Evolutionary conservation across 1,284 basidiomycete genomes (phyloP), one percentile per base, ranked within the genome.

Genomic region (Paramarasmius palmivorus): DNA sequence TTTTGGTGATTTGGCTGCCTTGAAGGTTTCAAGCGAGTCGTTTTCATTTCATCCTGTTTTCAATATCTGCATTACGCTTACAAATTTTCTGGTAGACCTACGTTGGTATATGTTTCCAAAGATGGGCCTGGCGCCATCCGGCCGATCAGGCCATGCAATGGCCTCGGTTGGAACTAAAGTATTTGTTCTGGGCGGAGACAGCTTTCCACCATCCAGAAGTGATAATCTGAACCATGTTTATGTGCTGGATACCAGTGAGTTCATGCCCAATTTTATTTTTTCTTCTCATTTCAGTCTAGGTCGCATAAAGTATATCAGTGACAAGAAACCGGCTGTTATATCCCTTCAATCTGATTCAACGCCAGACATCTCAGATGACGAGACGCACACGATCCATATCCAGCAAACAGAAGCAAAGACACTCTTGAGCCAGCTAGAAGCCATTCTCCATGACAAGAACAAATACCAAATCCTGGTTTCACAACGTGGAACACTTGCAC

Each of bases 31-130:
- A 10, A 96, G 94, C 96, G 60, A 67, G 91, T 19, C n/a, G 26
- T 54, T 39, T 50, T 49, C 32, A 17, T 8, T 50, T 36, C 38
- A 25, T 36, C 23, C 26, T 23, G 38, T 23, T 35, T 29, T 54
- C 36, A 44, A 37, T 22, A 34, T n/a, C n/a, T n/a, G n/a, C n/a
- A n/a, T n/a, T n/a, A n/a, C n/a, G n/a, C n/a, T n/a, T 49, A 26
- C 59, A 49, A 36, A 36, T 37, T 49, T 38, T 52, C 37, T 42
- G 29, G 12, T 46, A 89, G 84, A 85, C 69, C 84, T 86, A 61
- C 75, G 85, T 62, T 98, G 96, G 96, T 99, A 95, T 75, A 98
- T 96, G 93, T 98, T 99, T 76, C 95, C 97, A 70, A 97, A 98
- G 68, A 98, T 98, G 96, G 96, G 96, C 2, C 95, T 95, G 10